phyloP scores from a whole-genome alignment of 1,284 basidiomycete species.

The Moniliella sp. region DNA sequence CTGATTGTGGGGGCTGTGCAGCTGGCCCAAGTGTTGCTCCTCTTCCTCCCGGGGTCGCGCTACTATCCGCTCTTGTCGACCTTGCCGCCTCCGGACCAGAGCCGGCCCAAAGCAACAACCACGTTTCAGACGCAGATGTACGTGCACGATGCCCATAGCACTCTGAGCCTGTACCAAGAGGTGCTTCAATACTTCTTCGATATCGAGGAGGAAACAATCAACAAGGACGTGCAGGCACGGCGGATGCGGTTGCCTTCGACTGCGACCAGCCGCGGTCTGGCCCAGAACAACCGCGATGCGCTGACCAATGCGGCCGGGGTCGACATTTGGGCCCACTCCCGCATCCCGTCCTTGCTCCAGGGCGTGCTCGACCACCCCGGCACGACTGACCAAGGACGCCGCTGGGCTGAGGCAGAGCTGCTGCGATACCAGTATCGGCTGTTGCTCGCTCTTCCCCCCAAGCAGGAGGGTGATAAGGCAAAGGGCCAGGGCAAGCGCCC shows the following conservation, averaged over 20 bases:
- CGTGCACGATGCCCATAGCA: constrained; percentile 45
- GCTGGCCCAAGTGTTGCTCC: constrained; percentile 39
- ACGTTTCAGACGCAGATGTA: constrained; percentile 42
- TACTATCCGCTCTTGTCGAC: constrained; percentile 46
- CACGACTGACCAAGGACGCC: constrained; percentile 52
- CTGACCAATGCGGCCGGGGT: background rate
- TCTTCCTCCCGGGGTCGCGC: constrained; percentile 55
- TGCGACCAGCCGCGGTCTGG: constrained; percentile 11
- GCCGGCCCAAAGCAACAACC: constrained; percentile 42
- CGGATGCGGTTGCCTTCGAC: constrained; percentile 18
- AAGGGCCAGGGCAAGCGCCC: constrained; percentile 1
- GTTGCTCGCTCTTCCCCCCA: constrained; percentile 40
- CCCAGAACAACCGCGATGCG: constrained; percentile 7
- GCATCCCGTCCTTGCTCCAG: constrained; percentile 42
- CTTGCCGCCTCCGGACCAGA: constrained; percentile 53
- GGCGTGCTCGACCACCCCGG: constrained; percentile 57
- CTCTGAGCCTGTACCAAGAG: constrained; percentile 15
- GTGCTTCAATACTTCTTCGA: constrained; percentile 14
- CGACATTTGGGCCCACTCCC: constrained; percentile 35
- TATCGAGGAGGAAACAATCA: constrained; percentile 12
- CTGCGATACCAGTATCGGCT: constrained; percentile 46
- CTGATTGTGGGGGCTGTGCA: background rate
- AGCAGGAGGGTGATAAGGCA: too few relatives aligned
- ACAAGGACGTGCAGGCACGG: constrained; percentile 16
- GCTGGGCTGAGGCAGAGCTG: constrained; percentile 41